phyloP scores from a whole-genome alignment of 306 rosid genomes.

The Vigna mungo region DNA sequence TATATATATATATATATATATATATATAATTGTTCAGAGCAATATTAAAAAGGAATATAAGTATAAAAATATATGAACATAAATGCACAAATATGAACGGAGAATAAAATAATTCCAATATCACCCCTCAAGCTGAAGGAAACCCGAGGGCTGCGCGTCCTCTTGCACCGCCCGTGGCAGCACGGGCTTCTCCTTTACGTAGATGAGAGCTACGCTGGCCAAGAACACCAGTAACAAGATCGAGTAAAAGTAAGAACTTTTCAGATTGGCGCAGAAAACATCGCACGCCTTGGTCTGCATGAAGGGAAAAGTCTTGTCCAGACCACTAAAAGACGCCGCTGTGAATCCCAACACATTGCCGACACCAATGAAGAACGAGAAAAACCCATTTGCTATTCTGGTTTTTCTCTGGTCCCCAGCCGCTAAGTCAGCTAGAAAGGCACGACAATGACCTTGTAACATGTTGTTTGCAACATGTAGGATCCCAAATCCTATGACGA shows the following conservation, averaged over 20 bases:
- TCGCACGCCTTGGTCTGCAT: constrained; percentile 62
- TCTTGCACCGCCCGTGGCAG: neutral
- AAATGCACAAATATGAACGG: too few species aligned
- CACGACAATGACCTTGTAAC: constrained; percentile 75
- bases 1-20: too few species aligned
- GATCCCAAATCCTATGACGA: constrained; percentile 71
- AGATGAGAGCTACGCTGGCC: constrained; percentile 35
- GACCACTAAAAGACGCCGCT: constrained; percentile 52
- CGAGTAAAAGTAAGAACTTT: constrained; percentile 67
- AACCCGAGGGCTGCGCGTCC: too few species aligned
- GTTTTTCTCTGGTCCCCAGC: constrained; percentile 50
- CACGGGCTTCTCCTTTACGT: constrained; percentile 46
- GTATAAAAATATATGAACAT: too few species aligned
- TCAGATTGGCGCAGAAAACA: constrained; percentile 67
- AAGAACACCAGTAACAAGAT: constrained; percentile 39
- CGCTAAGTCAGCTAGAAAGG: constrained; percentile 61
- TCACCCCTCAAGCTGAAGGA: too few species aligned
- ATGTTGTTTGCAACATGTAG: constrained; percentile 76
- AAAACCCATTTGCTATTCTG: constrained; percentile 51
- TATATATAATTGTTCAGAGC: too few species aligned
- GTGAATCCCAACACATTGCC: constrained; percentile 73
- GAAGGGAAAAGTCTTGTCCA: constrained; percentile 61
- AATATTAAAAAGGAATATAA: too few species aligned
- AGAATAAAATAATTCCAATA: too few species aligned
- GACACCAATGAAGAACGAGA: constrained; percentile 78